Conservation (phyloP, 2,329 filamentous ascomycete species). For the Aspergillus jensenii region DNA sequence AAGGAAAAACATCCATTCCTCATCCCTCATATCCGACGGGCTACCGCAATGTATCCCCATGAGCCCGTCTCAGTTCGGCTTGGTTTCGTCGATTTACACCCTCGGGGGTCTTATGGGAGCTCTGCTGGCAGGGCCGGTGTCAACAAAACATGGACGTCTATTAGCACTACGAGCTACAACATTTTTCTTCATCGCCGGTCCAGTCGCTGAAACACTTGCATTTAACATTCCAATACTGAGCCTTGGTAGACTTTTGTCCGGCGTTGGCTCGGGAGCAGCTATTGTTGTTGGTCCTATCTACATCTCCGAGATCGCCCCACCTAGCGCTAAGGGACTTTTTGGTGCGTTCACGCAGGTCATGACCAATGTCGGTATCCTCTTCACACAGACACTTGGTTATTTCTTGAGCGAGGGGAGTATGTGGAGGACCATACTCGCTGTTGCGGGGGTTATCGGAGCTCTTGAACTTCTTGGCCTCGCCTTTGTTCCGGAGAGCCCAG, state of each 20-base stretch:
- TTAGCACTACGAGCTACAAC: slow-evolving; percentile 76
- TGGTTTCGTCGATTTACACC: slow-evolving; percentile 88
- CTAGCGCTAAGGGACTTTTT: slow-evolving; percentile 73
- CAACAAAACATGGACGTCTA: slow-evolving; percentile 73
- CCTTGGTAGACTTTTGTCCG: slow-evolving; percentile 74
- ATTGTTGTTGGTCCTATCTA: slow-evolving; percentile 94
- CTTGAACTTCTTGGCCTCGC: slow-evolving; percentile 70
- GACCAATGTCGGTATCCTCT: slow-evolving; percentile 86
- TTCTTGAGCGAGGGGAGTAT: slow-evolving; percentile 76
- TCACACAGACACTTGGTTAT: slow-evolving; percentile 79
- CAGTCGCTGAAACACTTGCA: slow-evolving; percentile 71
- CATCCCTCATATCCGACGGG: slow-evolving; percentile 8
- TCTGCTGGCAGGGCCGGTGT: slow-evolving; percentile 74
- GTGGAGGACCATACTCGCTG: slow-evolving; percentile 81
- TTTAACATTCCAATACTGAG: slow-evolving; percentile 66
- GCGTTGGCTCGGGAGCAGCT: slow-evolving; percentile 80
- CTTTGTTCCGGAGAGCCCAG: slow-evolving; percentile 81
- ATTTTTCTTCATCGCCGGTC: slow-evolving; percentile 72
- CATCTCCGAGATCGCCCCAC: slow-evolving; percentile 86
- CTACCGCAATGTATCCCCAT: slow-evolving; percentile 80
- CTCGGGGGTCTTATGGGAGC: slow-evolving; percentile 84
- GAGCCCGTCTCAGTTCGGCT: slow-evolving; percentile 76
- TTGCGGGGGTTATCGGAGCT: slow-evolving; percentile 67
- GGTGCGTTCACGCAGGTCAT: slow-evolving; percentile 82
- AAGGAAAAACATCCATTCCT: slow-evolving; percentile 52